Percentiles rank a stretch among this genome's conserved stretches.
Conservation (phyloP, 495 filamentous ascomycete genomes). For the Podospora sp. region DNA sequence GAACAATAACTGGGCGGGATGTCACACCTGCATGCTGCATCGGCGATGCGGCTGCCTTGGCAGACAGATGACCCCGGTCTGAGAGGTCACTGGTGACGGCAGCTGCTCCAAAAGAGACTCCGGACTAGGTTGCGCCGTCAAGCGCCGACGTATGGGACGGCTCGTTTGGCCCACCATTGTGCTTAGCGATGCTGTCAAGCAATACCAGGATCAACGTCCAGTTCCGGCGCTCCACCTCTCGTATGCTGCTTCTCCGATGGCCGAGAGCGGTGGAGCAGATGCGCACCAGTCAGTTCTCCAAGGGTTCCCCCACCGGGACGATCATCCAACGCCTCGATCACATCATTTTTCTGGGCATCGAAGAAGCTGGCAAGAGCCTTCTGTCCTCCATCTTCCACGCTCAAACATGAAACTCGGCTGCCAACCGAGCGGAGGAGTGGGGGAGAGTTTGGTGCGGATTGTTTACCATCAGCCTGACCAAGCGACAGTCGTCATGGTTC, state of each 20-base stretch:
- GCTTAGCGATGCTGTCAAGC: not conserved
- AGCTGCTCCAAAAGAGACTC: slow-evolving; percentile 7
- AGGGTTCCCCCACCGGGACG: not conserved
- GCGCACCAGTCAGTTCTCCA: not conserved
- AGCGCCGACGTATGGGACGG: not conserved
- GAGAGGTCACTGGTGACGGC: not conserved
- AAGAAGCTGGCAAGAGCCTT: not conserved
- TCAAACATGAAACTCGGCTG: not conserved
- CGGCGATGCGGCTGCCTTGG: slow-evolving; percentile 28
- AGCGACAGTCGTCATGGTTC: not conserved
- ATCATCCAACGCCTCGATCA: not conserved
- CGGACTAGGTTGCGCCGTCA: not conserved
- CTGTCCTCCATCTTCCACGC: not conserved
- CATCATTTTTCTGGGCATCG: not conserved
- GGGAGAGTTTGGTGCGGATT: not conserved
- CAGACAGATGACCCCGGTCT: slow-evolving; percentile 13
- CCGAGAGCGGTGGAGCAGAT: not conserved
- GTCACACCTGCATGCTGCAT: not conserved
- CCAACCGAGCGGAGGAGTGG: not conserved
- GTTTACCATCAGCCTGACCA: not conserved
- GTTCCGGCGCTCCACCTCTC: not conserved
- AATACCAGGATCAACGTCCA: too few relatives aligned
- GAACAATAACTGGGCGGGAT: not conserved
- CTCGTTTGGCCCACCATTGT: not conserved
- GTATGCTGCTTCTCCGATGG: not conserved